Base-by-base conservation (phyloP, 495 filamentous ascomycete genomes). In the Penicillium samsonianum region DNA sequence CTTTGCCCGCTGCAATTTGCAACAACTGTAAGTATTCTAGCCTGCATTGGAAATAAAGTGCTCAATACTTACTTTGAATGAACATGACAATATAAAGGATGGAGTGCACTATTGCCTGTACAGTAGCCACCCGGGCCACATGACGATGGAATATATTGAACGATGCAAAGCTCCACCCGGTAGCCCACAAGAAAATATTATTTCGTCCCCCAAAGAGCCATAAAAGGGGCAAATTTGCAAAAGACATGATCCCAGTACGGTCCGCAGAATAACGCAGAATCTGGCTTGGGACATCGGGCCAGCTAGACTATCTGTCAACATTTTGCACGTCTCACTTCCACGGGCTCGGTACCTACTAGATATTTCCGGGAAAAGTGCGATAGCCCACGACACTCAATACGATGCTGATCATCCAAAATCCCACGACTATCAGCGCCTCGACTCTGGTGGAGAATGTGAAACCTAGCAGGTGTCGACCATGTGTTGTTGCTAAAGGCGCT, bases 91-190 rank as follows among this genome's bases (percentile, higher is more conserved):
- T 9, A 42, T 78, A 78, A 3, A 71, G 47, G 17, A 67, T 3
- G 0, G 73, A 71, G 63, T 85, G 82, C 3, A 78, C 66, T 10
- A 78, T 58, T 2, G 73, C 82, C 62, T 84, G 75, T 22, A 82
- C 33, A 4, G 79, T 81, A 3, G 80, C 79, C 7, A 83, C 72
- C 51, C 80, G 70, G 4, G 82, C 82, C 26, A 82, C 70, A 75
- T 81, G 80, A 16, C 81, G 80, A 70, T 84, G 82, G 30, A 84
- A 81, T 2, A 80, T 62, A 44, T 80, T 80, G 60, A 82, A 83
- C 0, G 73, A 80, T 1, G 78, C 70, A 58, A 80, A 81, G 35
- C 73, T 78, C 80, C 81, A 84, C 0, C 80, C 79, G 0, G 81
- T 84, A 10, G 79, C 64, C 81, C 79, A 82, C 2, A 81, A 61